Base-by-base conservation (phyloP, 129 eudicot species). In the Flaveria brownii region DNA sequence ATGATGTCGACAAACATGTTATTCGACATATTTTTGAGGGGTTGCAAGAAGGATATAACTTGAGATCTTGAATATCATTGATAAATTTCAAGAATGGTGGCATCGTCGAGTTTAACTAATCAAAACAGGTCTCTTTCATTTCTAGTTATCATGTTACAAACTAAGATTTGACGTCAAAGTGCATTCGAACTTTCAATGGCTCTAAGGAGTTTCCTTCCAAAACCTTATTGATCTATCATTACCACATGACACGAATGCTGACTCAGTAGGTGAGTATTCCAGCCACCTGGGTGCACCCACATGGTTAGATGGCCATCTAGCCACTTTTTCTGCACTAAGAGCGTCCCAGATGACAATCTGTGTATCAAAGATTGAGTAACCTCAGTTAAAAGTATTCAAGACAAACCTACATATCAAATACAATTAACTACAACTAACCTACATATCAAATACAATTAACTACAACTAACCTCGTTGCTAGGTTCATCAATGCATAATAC, bases 331-430 rank as follows among this genome's bases (percentile, higher is more conserved):
- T 14, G 96, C 82, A 28, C 90, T 92, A 26, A 92, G 73, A 42
- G 96, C 86, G 60, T 92, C 98, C 98, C 98, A 92, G n/a, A 88
- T 82, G 49, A 92, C 94, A 68, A 90, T 86, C 96, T 89, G 86
- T 62, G 55, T 10, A 64, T 28, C 68, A 68, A 68, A 28, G 47
- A 45, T 30, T 41, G 43, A 56, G 25, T 20, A 59, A 57, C 23
- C 67, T 46, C 16, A n/a, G 61, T 42, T 30, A 9, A 20, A 62
- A 18, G 17, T 26, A 11, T 28, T 45, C 20, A 60, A n/a, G 23
- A 47, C n/a, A 68, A 33, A 28, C 49, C 3, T 42, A 66, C 73
- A 15, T 12, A 79, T 52, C 10, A 64, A 59, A 60, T 14, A 62
- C 17, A 72, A 66, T 28, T 2, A 71, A 67, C 56, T 46, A 71